Evolutionary conservation across 129 eudicot species (phyloP), one percentile per base, ranked within the genome.

Genomic region (Ambrosia trifida): DNA sequence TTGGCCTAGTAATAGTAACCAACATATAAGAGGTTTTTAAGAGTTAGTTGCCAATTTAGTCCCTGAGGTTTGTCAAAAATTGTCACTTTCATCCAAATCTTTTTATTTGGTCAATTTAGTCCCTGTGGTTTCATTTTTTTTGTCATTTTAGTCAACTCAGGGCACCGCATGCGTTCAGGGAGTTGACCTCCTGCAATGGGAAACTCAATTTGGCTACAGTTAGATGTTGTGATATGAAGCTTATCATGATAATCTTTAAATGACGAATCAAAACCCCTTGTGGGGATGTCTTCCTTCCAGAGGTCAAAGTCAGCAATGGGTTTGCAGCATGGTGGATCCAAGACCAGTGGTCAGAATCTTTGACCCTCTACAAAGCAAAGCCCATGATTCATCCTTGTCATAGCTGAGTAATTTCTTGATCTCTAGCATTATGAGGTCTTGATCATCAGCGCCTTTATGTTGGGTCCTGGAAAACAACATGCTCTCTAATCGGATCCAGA

Each of bases 131-230:
- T n/a, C n/a, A n/a, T n/a, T n/a, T n/a, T n/a, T n/a, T n/a, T n/a
- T n/a, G n/a, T n/a, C n/a, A n/a, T n/a, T n/a, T n/a, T n/a, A n/a
- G n/a, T n/a, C n/a, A n/a, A n/a, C 71, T 91, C 98, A 0, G 98
- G 84, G 83, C 98, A 91, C 10, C 80, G 79, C 81, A 91, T 83
- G 32, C 46, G 65, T 45, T 86, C 84, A 1, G 98, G 98, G 12
- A 85, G 74, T 49, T 81, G 78, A 2, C 84, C 94, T 0, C 85
- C 80, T 12, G 70, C 32, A 8, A 83, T 76, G 14, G 90, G 88
- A 44, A 88, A 85, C 66, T 86, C 87, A 40, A 91, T 78, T 4
- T 82, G 74, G 59, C 82, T 79, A 33, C 95, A 88, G 9, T 78
- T 82, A 24, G 64, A 69, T 7, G 81, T 73, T 2, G 80, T 80